Conservation (phyloP, 768 basidiomycete species). For the Termitomyces sp. region DNA sequence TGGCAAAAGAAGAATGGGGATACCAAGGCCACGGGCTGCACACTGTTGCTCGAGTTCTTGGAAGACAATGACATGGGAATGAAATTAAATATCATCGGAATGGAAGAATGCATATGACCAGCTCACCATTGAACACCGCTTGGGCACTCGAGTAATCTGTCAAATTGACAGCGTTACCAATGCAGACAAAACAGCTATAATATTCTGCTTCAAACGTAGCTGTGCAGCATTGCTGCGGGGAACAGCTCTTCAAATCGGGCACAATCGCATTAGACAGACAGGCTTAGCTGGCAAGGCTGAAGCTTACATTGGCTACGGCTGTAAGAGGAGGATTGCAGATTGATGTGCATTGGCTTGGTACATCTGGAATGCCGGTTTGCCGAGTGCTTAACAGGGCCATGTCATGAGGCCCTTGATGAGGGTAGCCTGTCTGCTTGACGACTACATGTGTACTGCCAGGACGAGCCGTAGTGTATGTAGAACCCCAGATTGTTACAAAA, state of each 20-base stretch:
- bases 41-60: neutral
- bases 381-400: neutral
- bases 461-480: neutral
- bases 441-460: neutral
- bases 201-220: constrained; percentile 37
- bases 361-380: constrained; percentile 11
- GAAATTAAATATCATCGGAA: neutral
- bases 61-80: too few species aligned
- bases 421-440: too few species aligned
- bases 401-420: too few species aligned
- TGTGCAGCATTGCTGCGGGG: too few species aligned
- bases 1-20: neutral
- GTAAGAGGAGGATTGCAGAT: constrained; percentile 33
- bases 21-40: neutral
- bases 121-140: too few species aligned
- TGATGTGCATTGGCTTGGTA: constrained; percentile 32
- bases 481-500: neutral
- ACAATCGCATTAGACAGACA: too few species aligned
- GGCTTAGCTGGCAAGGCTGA: too few species aligned
- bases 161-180: constrained; percentile 23
- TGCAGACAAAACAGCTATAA: constrained; percentile 42
- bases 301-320: too few species aligned
- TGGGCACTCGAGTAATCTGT: constrained; percentile 32
- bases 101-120: neutral
- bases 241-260: too few species aligned